Evolutionary conservation across 345 rosid species (phyloP).

Genomic region (Lumnitzera littorea): DNA sequence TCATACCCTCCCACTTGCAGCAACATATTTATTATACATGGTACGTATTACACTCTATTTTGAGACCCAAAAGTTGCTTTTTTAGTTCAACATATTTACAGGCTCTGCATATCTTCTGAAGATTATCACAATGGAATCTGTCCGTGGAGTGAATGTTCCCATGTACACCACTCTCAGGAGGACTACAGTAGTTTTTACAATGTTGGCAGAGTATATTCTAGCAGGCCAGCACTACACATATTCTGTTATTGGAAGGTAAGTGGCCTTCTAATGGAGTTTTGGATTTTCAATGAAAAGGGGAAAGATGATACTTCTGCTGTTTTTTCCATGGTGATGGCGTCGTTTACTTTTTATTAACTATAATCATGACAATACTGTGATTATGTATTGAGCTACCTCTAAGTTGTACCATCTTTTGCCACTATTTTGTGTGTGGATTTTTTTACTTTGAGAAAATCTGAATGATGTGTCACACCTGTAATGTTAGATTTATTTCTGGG

Average conservation of each 20-base stretch:
- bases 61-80: background rate
- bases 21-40: conserved; percentile 87
- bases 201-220: conserved; percentile 79
- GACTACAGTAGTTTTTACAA: conserved; percentile 88
- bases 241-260: conserved; percentile 76
- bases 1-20: conserved; percentile 72
- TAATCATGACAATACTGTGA: no score
- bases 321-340: background rate
- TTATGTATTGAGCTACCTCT: no score
- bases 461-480: no score
- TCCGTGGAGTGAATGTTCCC: conserved; percentile 98
- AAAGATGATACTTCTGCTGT: background rate
- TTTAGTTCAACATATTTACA: no score
- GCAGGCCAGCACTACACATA: conserved; percentile 72
- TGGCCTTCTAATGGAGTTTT: background rate
- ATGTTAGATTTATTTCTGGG: no score
- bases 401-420: no score
- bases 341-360: no score
- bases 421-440: no score
- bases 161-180: conserved; percentile 99
- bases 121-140: conserved; percentile 89
- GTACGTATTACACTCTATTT: conserved; percentile 28
- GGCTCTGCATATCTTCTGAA: conserved; percentile 33
- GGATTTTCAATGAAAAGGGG: background rate
- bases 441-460: no score